Base-by-base conservation (phyloP, 2,329 filamentous ascomycete genomes). In the Penicillium griseofulvum region DNA sequence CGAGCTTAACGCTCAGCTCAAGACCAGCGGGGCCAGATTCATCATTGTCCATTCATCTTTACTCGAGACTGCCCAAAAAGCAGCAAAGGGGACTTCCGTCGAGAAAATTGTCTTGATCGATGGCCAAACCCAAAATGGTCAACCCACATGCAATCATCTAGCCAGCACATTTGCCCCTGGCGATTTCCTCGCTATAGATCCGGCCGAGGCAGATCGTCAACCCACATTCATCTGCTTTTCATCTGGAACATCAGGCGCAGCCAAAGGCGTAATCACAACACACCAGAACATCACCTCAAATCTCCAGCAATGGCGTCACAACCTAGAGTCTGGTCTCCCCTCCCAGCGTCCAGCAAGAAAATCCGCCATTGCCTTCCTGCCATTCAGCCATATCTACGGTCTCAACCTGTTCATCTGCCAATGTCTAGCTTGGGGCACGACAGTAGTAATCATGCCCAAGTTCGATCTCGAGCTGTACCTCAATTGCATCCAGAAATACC, bases 351-450 rank as follows among this genome's bases (percentile, higher is more conserved):
- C 55, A 26, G 29, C 52, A 34, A 54, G 56, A 24, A 41, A 51
- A n/a, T 54, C 58, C 8, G 55, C 58, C 16, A 52, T 64, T 17
- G 60, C 58, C 19, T 64, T 64, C 47, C 47, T 64, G 5, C 62
- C 62, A 1, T 60, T 64, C 55, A 64, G 62, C 10, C 62, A 64
- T 31, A 64, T 64, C 44, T 64, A 63, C 29, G 61, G 61, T 1
- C 50, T 64, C 9, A 63, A 55, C 26, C 33, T 62, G 10, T 63
- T 52, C 38, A 46, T 64, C 16, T 63, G 62, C 17, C 59, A 63
- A 17, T 57, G 55, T 22, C 24, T 63, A 12, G 11, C 53, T 6
- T 58, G 57, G 57, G 62, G 60, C 3, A 63, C 57, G 4, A 52
- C 61, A 4, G 57, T 60, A 7, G 47, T 60, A 3, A 28, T 64